Evolutionary conservation across 306 rosid species (phyloP), one percentile per base, ranked within the genome.

Genomic region (Ormosia emarginata): DNA sequence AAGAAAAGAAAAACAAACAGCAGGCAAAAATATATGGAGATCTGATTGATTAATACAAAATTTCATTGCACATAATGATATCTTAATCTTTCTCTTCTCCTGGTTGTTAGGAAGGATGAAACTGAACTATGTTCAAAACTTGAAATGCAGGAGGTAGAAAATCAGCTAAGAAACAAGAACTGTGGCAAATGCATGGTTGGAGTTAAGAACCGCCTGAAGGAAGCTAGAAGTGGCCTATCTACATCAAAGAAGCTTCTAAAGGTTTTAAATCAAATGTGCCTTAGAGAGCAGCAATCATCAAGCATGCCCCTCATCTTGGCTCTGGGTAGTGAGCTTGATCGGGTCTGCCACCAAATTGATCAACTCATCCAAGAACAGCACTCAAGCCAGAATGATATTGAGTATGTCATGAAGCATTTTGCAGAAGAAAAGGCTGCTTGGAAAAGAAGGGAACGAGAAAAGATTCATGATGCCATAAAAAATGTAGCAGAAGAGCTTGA

Each of bases 191-290:
- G 77, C 77, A 56, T 34, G 1, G 55, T 17, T 55, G 94, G 83
- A 50, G 81, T 64, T 24, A 92, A 83, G 84, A 82, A 84, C 37
- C 88, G 89, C 63, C 78, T 93, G 79, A 95, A 93, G 88, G 97
- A 91, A 81, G 98, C 94, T 36, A 85, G 92, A 59, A 86, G 83
- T 75, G 91, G 94, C 37, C 73, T 93, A 36, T 81, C 91, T 12
- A 91, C 98, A 62, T 89, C 98, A 0, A 95, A 89, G 84, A 94
- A 95, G 89, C 91, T 95, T 69, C 73, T 95, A 11, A 91, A 92
- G 79, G 92, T 93, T 57, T 65, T 95, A 39, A 87, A 84, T 70
- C 94, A 92, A 69, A 72, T 91, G 71, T 90, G 87, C 70, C 88
- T 81, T 69, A 75, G 92, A 85, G 92, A 87, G 59, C 80, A 84